Base-by-base conservation (phyloP, 2,329 filamentous ascomycete genomes). In the Calonectria pteridis region DNA sequence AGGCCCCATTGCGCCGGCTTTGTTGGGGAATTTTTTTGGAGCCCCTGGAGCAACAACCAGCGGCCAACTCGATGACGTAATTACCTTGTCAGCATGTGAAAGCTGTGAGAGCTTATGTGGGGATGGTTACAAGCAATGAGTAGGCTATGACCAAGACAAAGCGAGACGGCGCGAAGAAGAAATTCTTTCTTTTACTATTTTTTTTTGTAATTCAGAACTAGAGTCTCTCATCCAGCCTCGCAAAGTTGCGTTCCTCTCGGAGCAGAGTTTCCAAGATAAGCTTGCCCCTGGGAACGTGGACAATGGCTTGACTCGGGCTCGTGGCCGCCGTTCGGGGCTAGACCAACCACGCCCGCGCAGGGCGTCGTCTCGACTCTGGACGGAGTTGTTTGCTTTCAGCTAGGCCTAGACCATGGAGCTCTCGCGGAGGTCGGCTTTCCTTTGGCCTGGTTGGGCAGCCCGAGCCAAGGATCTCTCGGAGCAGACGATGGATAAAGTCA, bases 41-140 rank as follows among this genome's bases (percentile, higher is more conserved):
- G 35, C 9, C 16, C n/a, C 31, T 37, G 33, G 33, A 67, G 63
- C 63, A 28, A 51, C 33, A 26, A 72, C 29, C 26, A 43, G 62
- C 58, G 18, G 28, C 31, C 53, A 64, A 9, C 20, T 59, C 33
- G 63, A 69, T 72, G 70, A 72, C 70, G 70, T 72, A 72, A 72
- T 69, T 59, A n/a, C 29, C 63, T 62, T 64, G 70, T 69, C 69
- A 72, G 70, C 70, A 72, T 72, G 70, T 72, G 70, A 72, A 72
- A 65, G 58, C 46, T 49, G 16, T 10, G n/a, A 37, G 33, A 69
- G 70, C 64, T 68, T 40, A 51, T 69, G 70, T 69, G 64, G 70
- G 55, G 65, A 49, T 51, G 49, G 58, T 69, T 28, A 69, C 43
- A 23, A 55, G 64, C 64, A 66, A 72, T 63, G 65, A 50, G 58